Evolutionary conservation across 2,329 filamentous ascomycete genomes (phyloP), one percentile per base, ranked within the genome.

Genomic region (Exserohilum turcica): DNA sequence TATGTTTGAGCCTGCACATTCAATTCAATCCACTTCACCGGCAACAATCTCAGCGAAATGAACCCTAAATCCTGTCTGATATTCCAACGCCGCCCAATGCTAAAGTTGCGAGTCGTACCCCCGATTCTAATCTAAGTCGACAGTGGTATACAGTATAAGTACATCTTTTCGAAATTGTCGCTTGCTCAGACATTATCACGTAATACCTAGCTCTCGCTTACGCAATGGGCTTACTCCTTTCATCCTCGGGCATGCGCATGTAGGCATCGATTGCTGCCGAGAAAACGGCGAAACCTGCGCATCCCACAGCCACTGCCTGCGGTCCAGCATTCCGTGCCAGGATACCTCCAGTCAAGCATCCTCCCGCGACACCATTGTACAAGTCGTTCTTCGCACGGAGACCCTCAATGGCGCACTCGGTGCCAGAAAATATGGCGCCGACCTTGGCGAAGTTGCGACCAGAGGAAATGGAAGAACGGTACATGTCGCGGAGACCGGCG

Each of bases 381-480:
- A 97, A 76, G 74, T 97, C 94, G 77, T 97, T 97, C 80, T 96
- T 97, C 18, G 92, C 94, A 27, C 94, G 84, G 66, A 90, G 76
- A 0, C 92, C 92, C 76, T 99, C 94, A 70, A 99, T 92, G 60
- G 90, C 92, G 79, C 94, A 99, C 78, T 99, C 94, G 47, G 94
- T 96, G 35, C 93, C 93, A 13, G 86, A 84, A 79, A 95, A 99
- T 16, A 97, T 83, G 2, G 91, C 89, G 66, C 94, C 94, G 43
- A 99, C 91, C 65, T 92, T 89, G 58, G 91, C 93, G 72, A 99
- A 99, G 80, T 86, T 97, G 79, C 92, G 94, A 48, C 92, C 94
- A 42, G 88, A 91, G 58, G 86, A 88, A 76, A 83, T 90, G 4
- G 91, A 93, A 10, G 91, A 86, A 59, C 82, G 77, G 62, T 94